phyloP scores from a whole-genome alignment of 106 monocot species.

The Dioscorea zingiberensis region DNA sequence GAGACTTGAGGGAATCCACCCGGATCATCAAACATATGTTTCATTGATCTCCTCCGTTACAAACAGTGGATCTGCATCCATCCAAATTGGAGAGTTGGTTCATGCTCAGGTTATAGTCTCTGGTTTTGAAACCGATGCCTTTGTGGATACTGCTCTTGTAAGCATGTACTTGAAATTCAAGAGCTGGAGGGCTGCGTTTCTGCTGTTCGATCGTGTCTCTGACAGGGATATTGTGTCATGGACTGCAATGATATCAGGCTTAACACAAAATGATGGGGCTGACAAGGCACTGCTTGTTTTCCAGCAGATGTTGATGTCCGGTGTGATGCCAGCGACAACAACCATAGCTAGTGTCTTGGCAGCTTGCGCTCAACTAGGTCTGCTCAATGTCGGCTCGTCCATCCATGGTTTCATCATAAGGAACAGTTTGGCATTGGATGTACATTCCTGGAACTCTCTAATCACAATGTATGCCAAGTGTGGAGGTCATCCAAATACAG shows the following conservation, averaged over 20 bases:
- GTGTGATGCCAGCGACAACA: constrained; percentile 19
- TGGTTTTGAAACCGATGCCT: constrained; percentile 32
- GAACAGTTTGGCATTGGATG: constrained; percentile 20
- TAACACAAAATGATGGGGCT: constrained; percentile 41
- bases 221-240: constrained; percentile 42
- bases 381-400: constrained; percentile 35
- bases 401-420: constrained; percentile 59
- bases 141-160: constrained; percentile 40
- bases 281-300: constrained; percentile 47
- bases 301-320: constrained; percentile 26
- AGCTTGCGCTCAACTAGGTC: constrained; percentile 45
- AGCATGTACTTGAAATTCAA: constrained; percentile 46
- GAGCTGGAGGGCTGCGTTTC: constrained; percentile 15
- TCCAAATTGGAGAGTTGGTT: constrained; percentile 14
- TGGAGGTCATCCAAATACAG: constrained; percentile 26
- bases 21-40: constrained; percentile 46
- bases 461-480: constrained; percentile 65
- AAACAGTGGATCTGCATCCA: constrained; percentile 2
- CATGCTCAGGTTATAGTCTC: constrained; percentile 40
- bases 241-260: constrained; percentile 69
- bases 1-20: constrained; percentile 18
- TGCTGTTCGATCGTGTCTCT: constrained; percentile 24
- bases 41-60: constrained; percentile 30
- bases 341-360: constrained; percentile 45
- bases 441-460: constrained; percentile 46